Evolutionary conservation across 2,329 filamentous ascomycete species (phyloP).

Genomic region (Hansfordia pulvinata): DNA sequence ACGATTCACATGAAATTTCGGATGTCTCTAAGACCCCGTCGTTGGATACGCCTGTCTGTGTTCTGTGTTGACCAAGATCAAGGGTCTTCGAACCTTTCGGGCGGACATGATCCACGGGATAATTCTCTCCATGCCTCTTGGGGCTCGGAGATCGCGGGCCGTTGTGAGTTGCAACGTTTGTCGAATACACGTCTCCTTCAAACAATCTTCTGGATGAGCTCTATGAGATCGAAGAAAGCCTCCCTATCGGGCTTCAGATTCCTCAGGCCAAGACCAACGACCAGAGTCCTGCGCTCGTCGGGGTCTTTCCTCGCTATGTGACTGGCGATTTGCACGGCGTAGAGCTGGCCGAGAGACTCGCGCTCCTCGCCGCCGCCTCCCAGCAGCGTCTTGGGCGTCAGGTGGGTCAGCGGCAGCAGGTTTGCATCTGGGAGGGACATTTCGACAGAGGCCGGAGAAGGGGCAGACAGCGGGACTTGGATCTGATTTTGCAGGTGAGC

Average conservation of each 20-base stretch:
- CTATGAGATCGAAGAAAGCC: conserved; percentile 51
- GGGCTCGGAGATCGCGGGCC: too few species aligned
- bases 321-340: conserved; percentile 80
- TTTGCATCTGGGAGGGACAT: conserved; percentile 35
- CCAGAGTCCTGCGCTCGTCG: conserved; percentile 44
- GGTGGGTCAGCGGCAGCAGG: conserved; percentile 60
- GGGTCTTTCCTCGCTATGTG: conserved; percentile 60
- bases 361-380: conserved; percentile 69
- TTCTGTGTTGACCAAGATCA: too few species aligned
- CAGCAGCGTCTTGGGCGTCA: conserved; percentile 77
- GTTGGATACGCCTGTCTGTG: too few species aligned
- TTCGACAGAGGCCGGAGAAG: conserved; percentile 50
- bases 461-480: conserved; percentile 63
- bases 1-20: too few species aligned
- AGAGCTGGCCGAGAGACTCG: conserved; percentile 75
- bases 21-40: too few species aligned
- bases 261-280: conserved; percentile 46
- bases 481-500: conserved; percentile 32
- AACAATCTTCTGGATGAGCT: conserved; percentile 45
- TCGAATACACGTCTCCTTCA: conserved; percentile 13
- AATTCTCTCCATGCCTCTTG: too few species aligned
- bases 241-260: conserved; percentile 36
- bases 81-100: too few species aligned
- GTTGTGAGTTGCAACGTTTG: neutral
- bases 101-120: too few species aligned